A percentile compares a stretch with the other conserved stretches of the same genome.
phyloP scores from a whole-genome alignment of 2,329 filamentous ascomycete genomes.

The Boeremia exigua region DNA sequence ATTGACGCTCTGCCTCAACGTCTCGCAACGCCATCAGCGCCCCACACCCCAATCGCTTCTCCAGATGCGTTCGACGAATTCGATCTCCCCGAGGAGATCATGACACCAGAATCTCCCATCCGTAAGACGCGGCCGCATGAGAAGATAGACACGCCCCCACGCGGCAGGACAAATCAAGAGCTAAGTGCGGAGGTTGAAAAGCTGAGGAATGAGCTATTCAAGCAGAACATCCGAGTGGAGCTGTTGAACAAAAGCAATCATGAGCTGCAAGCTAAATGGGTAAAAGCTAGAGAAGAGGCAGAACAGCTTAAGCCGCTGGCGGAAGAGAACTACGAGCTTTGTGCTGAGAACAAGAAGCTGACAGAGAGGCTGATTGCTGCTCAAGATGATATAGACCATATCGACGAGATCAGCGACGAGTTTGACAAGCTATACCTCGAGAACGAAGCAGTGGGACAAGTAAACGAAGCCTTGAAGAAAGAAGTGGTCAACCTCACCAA shows the following conservation, averaged over 20 bases:
- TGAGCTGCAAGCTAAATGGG: constrained; percentile 35
- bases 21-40: constrained; percentile 1
- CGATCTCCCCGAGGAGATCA: constrained; percentile 42
- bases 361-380: constrained; percentile 28
- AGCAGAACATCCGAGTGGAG: constrained; percentile 40
- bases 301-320: constrained; percentile 36
- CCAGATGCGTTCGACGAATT: constrained; percentile 31
- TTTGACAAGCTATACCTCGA: constrained; percentile 23
- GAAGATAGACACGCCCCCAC: constrained; percentile 22
- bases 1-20: not conserved
- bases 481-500: constrained; percentile 32
- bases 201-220: constrained; percentile 36
- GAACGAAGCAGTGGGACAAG: constrained; percentile 22
- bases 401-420: constrained; percentile 22
- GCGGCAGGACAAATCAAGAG: constrained; percentile 38
- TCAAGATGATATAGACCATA: constrained; percentile 24
- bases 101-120: constrained; percentile 35
- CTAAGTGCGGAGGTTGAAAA: constrained; percentile 36
- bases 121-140: constrained; percentile 38
- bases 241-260: constrained; percentile 40
- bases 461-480: constrained; percentile 31
- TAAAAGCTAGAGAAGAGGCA: constrained; percentile 32
- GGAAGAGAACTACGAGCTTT: constrained; percentile 35
- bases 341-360: constrained; percentile 31
- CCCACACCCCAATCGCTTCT: constrained; percentile 15